Evolutionary conservation across 306 rosid genomes (phyloP), one percentile per base, ranked within the genome.

Genomic region (Cicer yamashitae): DNA sequence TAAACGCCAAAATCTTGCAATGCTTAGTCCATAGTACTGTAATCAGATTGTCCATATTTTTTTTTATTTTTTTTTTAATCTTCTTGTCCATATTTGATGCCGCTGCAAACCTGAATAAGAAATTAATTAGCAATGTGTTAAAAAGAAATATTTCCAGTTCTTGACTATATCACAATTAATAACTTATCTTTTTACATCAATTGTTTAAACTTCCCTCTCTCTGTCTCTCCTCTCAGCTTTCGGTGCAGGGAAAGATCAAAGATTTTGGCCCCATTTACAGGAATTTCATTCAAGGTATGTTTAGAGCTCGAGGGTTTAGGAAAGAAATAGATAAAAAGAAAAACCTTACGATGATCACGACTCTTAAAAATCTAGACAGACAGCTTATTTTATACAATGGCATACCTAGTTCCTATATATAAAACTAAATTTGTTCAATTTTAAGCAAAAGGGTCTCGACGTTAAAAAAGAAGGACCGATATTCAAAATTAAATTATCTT

Each of bases 91-190:
- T 10, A 46, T 13, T 70, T 43, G 53, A 65, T 30, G 54, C 56
- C 18, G 5, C 18, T 7, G 30, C 65, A 50, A 67, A 39, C 76
- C 78, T 82, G 74, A n/a, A 56, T 22, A 41, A 75, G 40, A 62
- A 75, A 61, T 52, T 54, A 59, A 57, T 50, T 37, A 48, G 22
- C 45, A 47, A 10, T 3, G 15, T 13, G 18, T 37, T 1, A 38
- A 18, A 8, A 20, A 14, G 6, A 50, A 48, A 75, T 1, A 12
- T 47, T 61, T 61, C 13, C 59, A 58, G 15, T 30, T 25, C 65
- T 11, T 58, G 14, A 25, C 65, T 11, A 30, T 10, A 25, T 25
- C 14, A 9, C 61, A 57, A 12, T 7, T 11, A 53, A 53, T 53
- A 53, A 53, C 60, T 53, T 18, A 17, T 53, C 34, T 50, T 25